These are phyloP conservation scores for Curvularia sp. DNA, from an alignment of 2,329 filamentous ascomycete species.

Conservation along the genomic window DNA sequence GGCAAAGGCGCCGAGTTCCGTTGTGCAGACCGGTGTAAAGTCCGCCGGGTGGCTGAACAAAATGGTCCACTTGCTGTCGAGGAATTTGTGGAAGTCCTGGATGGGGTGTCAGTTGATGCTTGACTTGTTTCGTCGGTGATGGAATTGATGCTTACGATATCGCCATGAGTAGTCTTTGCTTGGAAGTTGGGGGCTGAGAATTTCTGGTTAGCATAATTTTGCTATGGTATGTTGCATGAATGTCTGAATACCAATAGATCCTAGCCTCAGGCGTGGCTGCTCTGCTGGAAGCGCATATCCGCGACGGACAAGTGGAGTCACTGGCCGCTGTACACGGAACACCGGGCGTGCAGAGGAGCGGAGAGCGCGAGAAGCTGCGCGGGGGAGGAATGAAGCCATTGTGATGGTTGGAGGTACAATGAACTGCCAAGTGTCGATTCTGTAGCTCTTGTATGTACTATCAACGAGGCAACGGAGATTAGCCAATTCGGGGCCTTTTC, in stretches of 20 bases:
- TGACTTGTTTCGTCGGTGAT: too few species aligned
- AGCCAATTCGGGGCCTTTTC: conserved; percentile 12
- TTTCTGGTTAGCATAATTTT: not conserved
- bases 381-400: conserved; percentile 48
- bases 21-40: conserved; percentile 95
- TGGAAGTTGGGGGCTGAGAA: conserved; percentile 79
- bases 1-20: conserved; percentile 90
- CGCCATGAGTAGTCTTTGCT: conserved; percentile 78
- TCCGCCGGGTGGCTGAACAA: conserved; percentile 86
- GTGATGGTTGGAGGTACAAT: conserved; percentile 2
- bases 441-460: conserved; percentile 6
- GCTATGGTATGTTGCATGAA: not conserved
- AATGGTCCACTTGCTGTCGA: conserved; percentile 79
- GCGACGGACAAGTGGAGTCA: conserved; percentile 46
- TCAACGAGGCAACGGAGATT: conserved; percentile 5
- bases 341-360: conserved; percentile 35
- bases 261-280: conserved; percentile 54
- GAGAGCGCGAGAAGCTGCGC: conserved; percentile 47
- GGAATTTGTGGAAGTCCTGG: conserved; percentile 79
- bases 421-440: not conserved
- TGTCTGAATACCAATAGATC: conserved; percentile 45
- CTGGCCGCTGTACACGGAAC: conserved; percentile 36
- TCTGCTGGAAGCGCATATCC: conserved; percentile 48
- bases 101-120: too few species aligned
- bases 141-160: too few species aligned